Conservation (phyloP, 2,329 filamentous ascomycete genomes). For the Aspergillus glaucus region DNA sequence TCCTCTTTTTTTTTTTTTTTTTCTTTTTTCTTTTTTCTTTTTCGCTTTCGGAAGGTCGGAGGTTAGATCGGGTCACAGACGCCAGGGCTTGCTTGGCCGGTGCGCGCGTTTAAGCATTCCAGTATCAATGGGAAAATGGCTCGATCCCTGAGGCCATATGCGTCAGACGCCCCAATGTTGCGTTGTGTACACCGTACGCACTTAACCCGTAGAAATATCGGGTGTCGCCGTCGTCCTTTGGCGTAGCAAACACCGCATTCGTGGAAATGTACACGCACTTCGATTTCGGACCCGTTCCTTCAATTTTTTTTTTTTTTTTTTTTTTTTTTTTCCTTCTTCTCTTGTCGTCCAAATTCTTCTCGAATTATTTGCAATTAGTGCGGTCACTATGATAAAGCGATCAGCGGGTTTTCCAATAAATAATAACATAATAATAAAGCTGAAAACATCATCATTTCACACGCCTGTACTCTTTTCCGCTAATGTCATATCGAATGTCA, state of each 20-base stretch:
- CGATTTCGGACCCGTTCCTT: neutral
- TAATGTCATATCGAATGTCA: slow-evolving; percentile 5
- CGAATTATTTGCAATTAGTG: neutral
- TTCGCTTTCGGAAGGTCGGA: neutral
- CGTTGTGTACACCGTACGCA: no score
- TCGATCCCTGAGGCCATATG: slow-evolving; percentile 10
- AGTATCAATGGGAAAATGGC: slow-evolving; percentile 8
- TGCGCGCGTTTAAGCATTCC: slow-evolving; percentile 26
- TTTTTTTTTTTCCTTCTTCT: neutral
- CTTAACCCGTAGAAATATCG: no score
- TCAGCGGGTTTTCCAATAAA: neutral
- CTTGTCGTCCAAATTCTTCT: neutral
- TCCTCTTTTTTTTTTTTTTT: neutral
- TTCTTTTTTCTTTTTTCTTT: slow-evolving; percentile 5
- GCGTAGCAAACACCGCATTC: slow-evolving; percentile 6
- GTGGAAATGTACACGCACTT: slow-evolving; percentile 6
- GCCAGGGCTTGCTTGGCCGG: slow-evolving; percentile 9
- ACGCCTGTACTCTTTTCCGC: neutral
- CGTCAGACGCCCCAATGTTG: neutral
- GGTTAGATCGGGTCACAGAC: slow-evolving; percentile 6
- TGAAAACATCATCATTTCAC: slow-evolving; percentile 4
- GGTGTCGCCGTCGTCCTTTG: neutral
- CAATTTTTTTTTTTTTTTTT: slow-evolving; percentile 1
- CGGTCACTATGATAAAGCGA: neutral
- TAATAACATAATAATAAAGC: neutral